Evolutionary conservation across 768 basidiomycete species (phyloP), one percentile per base, ranked within the genome.

Genomic region (Psilocybe subaeruginosa): DNA sequence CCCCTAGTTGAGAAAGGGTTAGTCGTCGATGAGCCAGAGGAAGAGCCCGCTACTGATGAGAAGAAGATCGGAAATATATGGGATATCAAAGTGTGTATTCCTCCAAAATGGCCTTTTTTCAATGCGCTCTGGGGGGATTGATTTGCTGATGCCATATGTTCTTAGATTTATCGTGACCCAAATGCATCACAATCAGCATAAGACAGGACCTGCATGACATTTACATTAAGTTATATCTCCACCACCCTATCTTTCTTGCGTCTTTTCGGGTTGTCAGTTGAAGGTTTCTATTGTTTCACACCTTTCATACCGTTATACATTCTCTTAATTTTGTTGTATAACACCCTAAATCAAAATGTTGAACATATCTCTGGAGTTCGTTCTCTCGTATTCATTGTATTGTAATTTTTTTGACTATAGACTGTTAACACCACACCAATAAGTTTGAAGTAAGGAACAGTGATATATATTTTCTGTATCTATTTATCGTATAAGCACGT

Each of bases 61-160:
- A 78, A 78, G 69, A 81, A 74, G 56, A 82, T 91, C 54, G 90
- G 90, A 19, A 83, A 90, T 70, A 85, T 93, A 60, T 93, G 88
- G 92, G 80, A 79, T 73, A 77, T 88, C 58, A 90, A 90, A 82
- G 89, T 90, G n/a, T 39, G 78, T 70, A 19, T 56, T 47, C 23
- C 23, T 23, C 23, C 23, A 23, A 23, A 23, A 23, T 23, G 23
- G 23, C 23, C 23, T 23, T 23, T 23, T 23, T 23, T 23, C 23
- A 23, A 23, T 23, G 23, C 23, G 23, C 23, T 2, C 23, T 0
- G 2, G 23, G 23, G 23, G 23, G 23, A 23, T 23, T 23, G 23
- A 23, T 23, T 23, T 23, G 23, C 23, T 23, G 23, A 23, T 23
- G 23, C 23, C 23, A 23, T 23, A 23, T 23, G 23, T n/a, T n/a